Evolutionary conservation across 2,329 filamentous ascomycete genomes (phyloP).

Genomic region (Bipolaris zeicola): DNA sequence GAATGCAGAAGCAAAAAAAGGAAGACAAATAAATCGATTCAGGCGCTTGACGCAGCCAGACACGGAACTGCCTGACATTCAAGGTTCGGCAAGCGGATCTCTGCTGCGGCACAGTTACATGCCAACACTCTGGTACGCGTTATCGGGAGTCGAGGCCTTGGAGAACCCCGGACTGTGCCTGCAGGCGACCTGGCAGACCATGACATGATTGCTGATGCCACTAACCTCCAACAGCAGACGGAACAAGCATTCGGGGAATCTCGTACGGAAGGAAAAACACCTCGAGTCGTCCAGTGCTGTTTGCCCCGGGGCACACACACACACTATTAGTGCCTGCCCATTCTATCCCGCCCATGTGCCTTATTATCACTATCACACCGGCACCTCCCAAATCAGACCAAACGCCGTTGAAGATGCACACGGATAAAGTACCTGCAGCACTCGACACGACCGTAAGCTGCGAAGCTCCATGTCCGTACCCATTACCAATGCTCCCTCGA

Average conservation of each 20-base stretch:
- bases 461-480: constrained; percentile 2
- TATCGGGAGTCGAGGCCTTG: constrained; percentile 10
- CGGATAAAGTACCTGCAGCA: constrained; percentile 16
- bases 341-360: constrained; percentile 11
- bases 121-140: constrained; percentile 16
- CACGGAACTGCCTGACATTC: background rate
- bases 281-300: background rate
- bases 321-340: constrained; percentile 3
- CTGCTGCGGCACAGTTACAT: constrained; percentile 17
- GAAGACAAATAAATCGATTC: background rate
- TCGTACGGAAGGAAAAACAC: constrained; percentile 16
- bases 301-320: background rate
- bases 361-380: constrained; percentile 15
- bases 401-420: constrained; percentile 20
- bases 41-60: background rate
- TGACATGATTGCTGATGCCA: constrained; percentile 6
- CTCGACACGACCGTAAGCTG: constrained; percentile 5
- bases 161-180: background rate
- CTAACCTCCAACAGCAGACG: constrained; percentile 3
- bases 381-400: constrained; percentile 3
- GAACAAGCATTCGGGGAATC: constrained; percentile 24
- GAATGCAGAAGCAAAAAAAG: background rate
- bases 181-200: background rate
- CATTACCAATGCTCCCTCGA: background rate
- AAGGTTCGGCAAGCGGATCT: constrained; percentile 10